phyloP scores from a whole-genome alignment of 805 yeast genomes.

The Metschnikowia aberdeeniae region DNA sequence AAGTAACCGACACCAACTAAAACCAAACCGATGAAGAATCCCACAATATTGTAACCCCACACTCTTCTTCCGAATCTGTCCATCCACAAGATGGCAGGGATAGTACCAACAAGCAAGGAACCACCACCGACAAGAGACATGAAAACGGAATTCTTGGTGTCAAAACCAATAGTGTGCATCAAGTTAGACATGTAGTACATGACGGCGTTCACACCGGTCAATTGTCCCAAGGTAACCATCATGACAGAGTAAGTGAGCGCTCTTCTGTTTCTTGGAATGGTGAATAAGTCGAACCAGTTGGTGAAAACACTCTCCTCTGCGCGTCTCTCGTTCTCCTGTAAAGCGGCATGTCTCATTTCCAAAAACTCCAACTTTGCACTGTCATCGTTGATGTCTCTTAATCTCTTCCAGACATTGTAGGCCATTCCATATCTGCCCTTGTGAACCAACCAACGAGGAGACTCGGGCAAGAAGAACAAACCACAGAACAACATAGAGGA shows the following conservation, averaged over 20 bases:
- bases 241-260: slow-evolving; percentile 54
- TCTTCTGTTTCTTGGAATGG: slow-evolving; percentile 56
- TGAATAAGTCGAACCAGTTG: slow-evolving; percentile 49
- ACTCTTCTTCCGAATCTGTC: slow-evolving; percentile 54
- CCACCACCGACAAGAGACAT: slow-evolving; percentile 73
- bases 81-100: slow-evolving; percentile 60
- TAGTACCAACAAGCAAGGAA: slow-evolving; percentile 56
- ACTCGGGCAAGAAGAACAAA: slow-evolving; percentile 54
- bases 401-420: slow-evolving; percentile 50
- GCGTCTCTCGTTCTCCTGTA: slow-evolving; percentile 41
- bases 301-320: slow-evolving; percentile 33
- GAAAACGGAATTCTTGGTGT: slow-evolving; percentile 48
- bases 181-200: slow-evolving; percentile 61
- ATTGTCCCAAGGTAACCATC: slow-evolving; percentile 59
- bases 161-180: slow-evolving; percentile 54
- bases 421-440: slow-evolving; percentile 51
- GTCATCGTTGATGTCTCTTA: slow-evolving; percentile 45
- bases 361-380: slow-evolving; percentile 50
- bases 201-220: slow-evolving; percentile 66
- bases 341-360: slow-evolving; percentile 52
- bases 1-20: slow-evolving; percentile 57
- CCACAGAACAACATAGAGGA: slow-evolving; percentile 50
- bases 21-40: slow-evolving; percentile 57
- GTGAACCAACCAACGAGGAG: slow-evolving; percentile 57
- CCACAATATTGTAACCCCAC: slow-evolving; percentile 57